A percentile compares a stretch with the other conserved stretches of the same genome.
Conservation (phyloP, 2,329 filamentous ascomycete species). For the Xylariaceae sp. region DNA sequence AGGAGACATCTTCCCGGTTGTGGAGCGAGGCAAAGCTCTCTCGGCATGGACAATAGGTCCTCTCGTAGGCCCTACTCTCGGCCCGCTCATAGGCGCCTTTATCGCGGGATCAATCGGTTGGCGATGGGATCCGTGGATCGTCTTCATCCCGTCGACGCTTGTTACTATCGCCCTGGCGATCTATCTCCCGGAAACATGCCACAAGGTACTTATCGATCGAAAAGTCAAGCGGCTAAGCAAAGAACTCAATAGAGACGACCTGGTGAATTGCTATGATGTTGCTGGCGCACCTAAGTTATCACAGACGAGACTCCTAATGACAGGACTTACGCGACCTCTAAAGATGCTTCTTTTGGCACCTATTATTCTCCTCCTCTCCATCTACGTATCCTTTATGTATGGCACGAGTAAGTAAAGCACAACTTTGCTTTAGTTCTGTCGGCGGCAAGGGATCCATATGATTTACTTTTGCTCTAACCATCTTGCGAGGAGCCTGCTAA, state of each 20-base stretch:
- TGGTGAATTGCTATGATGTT: conserved; percentile 54
- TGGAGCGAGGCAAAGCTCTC: conserved; percentile 54
- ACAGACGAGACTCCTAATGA: conserved; percentile 41
- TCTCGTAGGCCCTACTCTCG: conserved; percentile 54
- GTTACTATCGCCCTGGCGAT: conserved; percentile 46
- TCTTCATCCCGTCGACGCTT: conserved; percentile 52
- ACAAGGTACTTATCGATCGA: conserved; percentile 55
- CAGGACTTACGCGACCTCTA: conserved; percentile 56
- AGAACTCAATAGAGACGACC: conserved; percentile 52
- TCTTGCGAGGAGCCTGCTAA: neutral
- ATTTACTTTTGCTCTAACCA: neutral
- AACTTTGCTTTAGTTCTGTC: too few relatives aligned
- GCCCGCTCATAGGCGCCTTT: conserved; percentile 56
- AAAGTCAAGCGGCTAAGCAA: conserved; percentile 53
- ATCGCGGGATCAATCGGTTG: conserved; percentile 56
- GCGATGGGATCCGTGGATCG: conserved; percentile 60
- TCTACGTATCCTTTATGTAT: conserved; percentile 59
- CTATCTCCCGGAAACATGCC: conserved; percentile 55
- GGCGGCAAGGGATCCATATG: neutral
- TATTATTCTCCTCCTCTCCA: conserved; percentile 52
- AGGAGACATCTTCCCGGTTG: conserved; percentile 58
- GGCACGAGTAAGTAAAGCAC: conserved; percentile 46
- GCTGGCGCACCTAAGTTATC: conserved; percentile 31
- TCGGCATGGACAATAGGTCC: conserved; percentile 56
- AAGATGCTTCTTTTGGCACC: conserved; percentile 58